phyloP scores from a whole-genome alignment of 192 early-diverging fungal species.

The Coemansia sp. region DNA sequence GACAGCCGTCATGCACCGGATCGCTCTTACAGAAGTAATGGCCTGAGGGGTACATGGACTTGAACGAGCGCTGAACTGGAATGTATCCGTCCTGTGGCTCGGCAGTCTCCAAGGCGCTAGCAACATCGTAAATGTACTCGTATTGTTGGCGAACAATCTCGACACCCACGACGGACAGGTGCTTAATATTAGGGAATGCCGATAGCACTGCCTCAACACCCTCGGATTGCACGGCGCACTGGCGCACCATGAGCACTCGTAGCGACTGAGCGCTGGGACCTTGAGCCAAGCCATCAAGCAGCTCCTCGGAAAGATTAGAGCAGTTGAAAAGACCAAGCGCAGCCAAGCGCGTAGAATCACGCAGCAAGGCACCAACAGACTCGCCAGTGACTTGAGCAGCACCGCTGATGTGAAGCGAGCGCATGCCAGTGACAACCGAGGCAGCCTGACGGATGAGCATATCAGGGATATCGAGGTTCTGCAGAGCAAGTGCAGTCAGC shows the following conservation, averaged over 20 bases:
- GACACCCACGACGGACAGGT: slow-evolving; percentile 30
- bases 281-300: slow-evolving; percentile 22
- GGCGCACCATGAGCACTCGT: slow-evolving; percentile 27
- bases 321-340: slow-evolving; percentile 37
- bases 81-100: not conserved
- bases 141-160: slow-evolving; percentile 45
- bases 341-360: slow-evolving; percentile 21
- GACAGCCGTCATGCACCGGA: slow-evolving; percentile 4
- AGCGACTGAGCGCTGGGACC: slow-evolving; percentile 32
- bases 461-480: slow-evolving; percentile 33
- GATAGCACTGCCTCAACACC: slow-evolving; percentile 37
- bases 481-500: slow-evolving; percentile 29
- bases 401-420: slow-evolving; percentile 37
- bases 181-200: slow-evolving; percentile 25
- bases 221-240: slow-evolving; percentile 48
- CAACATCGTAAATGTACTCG: slow-evolving; percentile 17
- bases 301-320: slow-evolving; percentile 23
- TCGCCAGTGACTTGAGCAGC: slow-evolving; percentile 24
- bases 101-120: not conserved
- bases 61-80: slow-evolving; percentile 30
- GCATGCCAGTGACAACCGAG: slow-evolving; percentile 20
- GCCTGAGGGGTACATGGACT: slow-evolving; percentile 28
- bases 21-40: slow-evolving; percentile 41
- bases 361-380: slow-evolving; percentile 20
- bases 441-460: slow-evolving; percentile 22